Base-by-base conservation (phyloP, 2,329 filamentous ascomycete species). In the Hortaea sp. region DNA sequence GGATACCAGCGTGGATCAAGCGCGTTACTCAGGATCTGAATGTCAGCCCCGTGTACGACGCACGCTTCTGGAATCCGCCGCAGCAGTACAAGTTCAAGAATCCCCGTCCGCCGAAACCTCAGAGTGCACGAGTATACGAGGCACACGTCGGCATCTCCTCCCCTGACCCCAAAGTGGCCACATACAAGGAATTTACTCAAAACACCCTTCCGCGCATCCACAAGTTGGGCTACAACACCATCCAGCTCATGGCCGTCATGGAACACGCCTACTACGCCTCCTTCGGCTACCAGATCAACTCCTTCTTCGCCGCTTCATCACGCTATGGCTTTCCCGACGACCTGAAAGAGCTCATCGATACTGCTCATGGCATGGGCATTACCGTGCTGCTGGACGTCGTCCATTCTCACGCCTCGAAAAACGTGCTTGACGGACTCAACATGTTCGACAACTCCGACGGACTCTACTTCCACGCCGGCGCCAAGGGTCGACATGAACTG, bases 231-330 rank as follows among this genome's bases (percentile, higher is more conserved):
- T 98, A 98, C 73, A 97, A 98, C 63, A 85, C 89, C 45, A 97
- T 98, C 56, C 92, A 98, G 65, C 75, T 98, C 53, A 98, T 98
- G 92, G 92, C 92, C 40, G 77, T 98, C 62, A 98, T 98, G 90
- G 92, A 98, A 65, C 92, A 98, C 68, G 92, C 92, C 42, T 98
- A 98, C 74, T 98, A 98, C 65, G 92, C 92, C 59, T 97, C 90
- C 62, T 98, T 98, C 60, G 92, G 92, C 41, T 98, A 98, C 67
- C 92, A 98, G 68, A 81, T 98, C 69, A 98, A 97, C 73, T 95
- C 85, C 68, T 98, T 98, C 74, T 98, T 97, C 60, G 92, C 92
- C 29, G 89, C 90, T 9, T 95, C 89, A 67, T 97, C 90, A 66
- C 82, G 92, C 52, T 98, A 95, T 62, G 92, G 92, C 38, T 78